These are phyloP conservation scores for Gossypium stocksii DNA, from an alignment of 345 rosid genomes.

Conservation along the genomic window DNA sequence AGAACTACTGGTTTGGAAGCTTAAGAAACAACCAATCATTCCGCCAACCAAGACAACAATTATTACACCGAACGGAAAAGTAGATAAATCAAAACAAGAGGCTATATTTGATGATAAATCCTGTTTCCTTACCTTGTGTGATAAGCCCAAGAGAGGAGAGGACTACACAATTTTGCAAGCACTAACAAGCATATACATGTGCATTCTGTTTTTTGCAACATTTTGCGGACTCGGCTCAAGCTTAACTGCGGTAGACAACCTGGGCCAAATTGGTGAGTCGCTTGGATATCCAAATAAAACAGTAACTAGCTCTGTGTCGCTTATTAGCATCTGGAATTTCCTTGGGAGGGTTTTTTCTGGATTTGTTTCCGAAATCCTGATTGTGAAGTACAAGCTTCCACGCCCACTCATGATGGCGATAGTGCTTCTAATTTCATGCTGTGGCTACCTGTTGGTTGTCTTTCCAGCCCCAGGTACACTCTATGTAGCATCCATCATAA, in stretches of 20 bases:
- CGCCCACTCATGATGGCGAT: constrained; percentile 75
- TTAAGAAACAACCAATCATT: constrained; percentile 27
- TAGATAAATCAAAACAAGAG: constrained; percentile 20
- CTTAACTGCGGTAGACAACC: constrained; percentile 41
- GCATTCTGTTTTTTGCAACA: constrained; percentile 53
- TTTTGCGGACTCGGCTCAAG: constrained; percentile 69
- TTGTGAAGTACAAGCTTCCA: constrained; percentile 52
- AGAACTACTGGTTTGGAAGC: constrained; percentile 32
- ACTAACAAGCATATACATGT: constrained; percentile 65
- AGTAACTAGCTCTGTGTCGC: constrained; percentile 56
- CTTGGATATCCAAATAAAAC: constrained; percentile 65
- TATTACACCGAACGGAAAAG: constrained; percentile 22
- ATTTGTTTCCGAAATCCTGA: constrained; percentile 60
- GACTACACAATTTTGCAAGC: constrained; percentile 93
- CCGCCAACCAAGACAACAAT: constrained; percentile 25
- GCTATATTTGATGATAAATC: constrained; percentile 4
- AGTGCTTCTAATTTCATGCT: constrained; percentile 5
- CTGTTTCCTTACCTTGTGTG: too few relatives aligned
- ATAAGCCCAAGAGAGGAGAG: constrained; percentile 45
- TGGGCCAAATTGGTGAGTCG: constrained; percentile 71
- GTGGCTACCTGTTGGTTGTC: too few relatives aligned
- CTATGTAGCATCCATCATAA: too few relatives aligned
- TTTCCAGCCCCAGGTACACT: too few relatives aligned
- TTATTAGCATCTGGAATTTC: constrained; percentile 85
- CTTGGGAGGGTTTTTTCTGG: constrained; percentile 83